A percentile compares a stretch with the other conserved stretches of the same genome.
phyloP scores from a whole-genome alignment of 2,329 filamentous ascomycete genomes.

The Diaporthe batatas region DNA sequence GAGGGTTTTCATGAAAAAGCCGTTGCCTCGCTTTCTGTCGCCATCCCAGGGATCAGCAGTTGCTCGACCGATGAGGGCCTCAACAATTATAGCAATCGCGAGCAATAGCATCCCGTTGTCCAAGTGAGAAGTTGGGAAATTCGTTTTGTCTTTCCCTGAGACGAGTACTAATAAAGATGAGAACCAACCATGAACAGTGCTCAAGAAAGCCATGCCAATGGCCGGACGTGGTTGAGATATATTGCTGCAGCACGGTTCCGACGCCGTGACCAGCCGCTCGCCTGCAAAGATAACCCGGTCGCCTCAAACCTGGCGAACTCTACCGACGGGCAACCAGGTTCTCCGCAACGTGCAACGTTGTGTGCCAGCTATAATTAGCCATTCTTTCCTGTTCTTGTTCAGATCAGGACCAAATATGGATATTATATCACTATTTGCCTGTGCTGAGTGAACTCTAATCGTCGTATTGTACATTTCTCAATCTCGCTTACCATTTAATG shows the following conservation, averaged over 20 bases:
- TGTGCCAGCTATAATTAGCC: neutral
- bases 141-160: neutral
- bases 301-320: neutral
- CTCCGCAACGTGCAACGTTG: neutral
- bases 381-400: too few relatives aligned
- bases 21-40: neutral
- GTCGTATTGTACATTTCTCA: neutral
- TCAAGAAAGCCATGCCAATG: too few relatives aligned
- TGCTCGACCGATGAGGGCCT: neutral
- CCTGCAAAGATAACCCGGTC: neutral
- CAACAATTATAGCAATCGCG: neutral
- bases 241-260: neutral
- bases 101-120: neutral
- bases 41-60: conserved; percentile 5
- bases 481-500: neutral
- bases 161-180: too few relatives aligned
- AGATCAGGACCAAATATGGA: neutral
- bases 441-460: neutral
- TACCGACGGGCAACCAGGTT: neutral
- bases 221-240: neutral
- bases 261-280: neutral
- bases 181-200: neutral
- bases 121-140: rapidly evolving
- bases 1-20: conserved; percentile 1
- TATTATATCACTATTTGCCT: neutral